These are phyloP conservation scores for Scutellaria barbata DNA, from an alignment of 257 asterid genomes.

Conservation along the genomic window DNA sequence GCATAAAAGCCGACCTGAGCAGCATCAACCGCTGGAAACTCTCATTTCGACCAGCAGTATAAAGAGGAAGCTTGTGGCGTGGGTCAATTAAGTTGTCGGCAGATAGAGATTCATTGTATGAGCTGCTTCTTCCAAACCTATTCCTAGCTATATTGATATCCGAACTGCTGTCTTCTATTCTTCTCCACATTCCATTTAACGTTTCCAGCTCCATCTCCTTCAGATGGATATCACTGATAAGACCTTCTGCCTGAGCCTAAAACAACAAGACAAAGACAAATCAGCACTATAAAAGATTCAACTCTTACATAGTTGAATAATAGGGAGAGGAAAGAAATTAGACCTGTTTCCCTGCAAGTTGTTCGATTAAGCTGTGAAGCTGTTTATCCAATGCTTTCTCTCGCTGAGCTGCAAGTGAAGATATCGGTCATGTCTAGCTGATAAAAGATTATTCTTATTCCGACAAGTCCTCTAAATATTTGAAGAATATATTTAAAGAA, in stretches of 20 bases:
- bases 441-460: neutral
- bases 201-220: slow-evolving; percentile 84
- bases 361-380: slow-evolving; percentile 92
- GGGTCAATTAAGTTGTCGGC: slow-evolving; percentile 59
- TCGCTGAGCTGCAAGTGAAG: slow-evolving; percentile 73
- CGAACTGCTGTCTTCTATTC: slow-evolving; percentile 54
- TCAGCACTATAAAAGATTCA: neutral
- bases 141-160: slow-evolving; percentile 64
- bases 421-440: slow-evolving; percentile 10
- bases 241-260: slow-evolving; percentile 90
- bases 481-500: slow-evolving; percentile 1
- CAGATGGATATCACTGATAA: slow-evolving; percentile 62
- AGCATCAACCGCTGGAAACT: slow-evolving; percentile 77
- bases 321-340: neutral
- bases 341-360: slow-evolving; percentile 89
- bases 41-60: slow-evolving; percentile 58
- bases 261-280: slow-evolving; percentile 30
- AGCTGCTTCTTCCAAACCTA: slow-evolving; percentile 67
- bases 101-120: slow-evolving; percentile 48
- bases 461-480: neutral
- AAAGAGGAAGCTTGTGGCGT: slow-evolving; percentile 63
- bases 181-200: slow-evolving; percentile 63
- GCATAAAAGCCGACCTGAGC: slow-evolving; percentile 82
- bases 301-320: neutral
- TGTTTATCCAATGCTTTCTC: slow-evolving; percentile 90